These are phyloP conservation scores for Scenedesmus sp. DNA, from an alignment of 163 green algal species.

Conservation along the genomic window DNA sequence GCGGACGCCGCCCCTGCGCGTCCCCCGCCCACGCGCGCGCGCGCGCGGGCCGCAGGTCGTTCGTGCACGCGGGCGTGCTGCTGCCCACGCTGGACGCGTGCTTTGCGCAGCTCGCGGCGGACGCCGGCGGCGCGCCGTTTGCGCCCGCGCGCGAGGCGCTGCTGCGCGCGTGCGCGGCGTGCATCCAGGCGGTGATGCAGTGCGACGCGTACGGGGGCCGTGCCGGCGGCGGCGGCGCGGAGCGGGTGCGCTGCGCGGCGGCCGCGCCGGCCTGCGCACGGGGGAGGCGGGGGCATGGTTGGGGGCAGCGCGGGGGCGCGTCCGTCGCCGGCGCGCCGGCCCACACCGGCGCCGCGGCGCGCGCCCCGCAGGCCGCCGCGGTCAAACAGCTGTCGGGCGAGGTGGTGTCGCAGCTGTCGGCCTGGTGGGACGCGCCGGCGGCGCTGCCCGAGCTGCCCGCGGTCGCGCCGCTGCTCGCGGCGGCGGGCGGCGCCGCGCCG, in stretches of 20 bases:
- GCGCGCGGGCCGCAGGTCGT: constrained; percentile 77
- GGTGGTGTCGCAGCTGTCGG: constrained; percentile 51
- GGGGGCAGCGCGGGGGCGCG: too few relatives aligned
- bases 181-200: constrained; percentile 61
- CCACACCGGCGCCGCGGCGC: too few relatives aligned
- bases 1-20: too few relatives aligned
- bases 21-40: too few relatives aligned
- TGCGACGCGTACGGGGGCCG: constrained; percentile 53
- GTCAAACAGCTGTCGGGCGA: constrained; percentile 65
- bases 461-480: constrained; percentile 7
- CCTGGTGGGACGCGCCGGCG: constrained; percentile 56
- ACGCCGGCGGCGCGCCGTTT: constrained; percentile 31
- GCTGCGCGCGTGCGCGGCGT: constrained; percentile 60
- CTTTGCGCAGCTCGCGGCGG: constrained; percentile 56
- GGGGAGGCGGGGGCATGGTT: not conserved
- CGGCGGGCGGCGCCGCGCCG: constrained; percentile 5
- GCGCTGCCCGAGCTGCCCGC: constrained; percentile 13
- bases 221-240: not conserved
- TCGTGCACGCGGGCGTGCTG: constrained; percentile 68
- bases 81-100: constrained; percentile 66
- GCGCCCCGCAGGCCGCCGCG: constrained; percentile 45
- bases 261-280: not conserved
- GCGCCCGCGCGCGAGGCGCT: constrained; percentile 38
- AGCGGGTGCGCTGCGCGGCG: not conserved
- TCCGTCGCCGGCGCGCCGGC: too few relatives aligned